Conservation (phyloP, 208 protist genomes). For the Porcisia deanei region DNA sequence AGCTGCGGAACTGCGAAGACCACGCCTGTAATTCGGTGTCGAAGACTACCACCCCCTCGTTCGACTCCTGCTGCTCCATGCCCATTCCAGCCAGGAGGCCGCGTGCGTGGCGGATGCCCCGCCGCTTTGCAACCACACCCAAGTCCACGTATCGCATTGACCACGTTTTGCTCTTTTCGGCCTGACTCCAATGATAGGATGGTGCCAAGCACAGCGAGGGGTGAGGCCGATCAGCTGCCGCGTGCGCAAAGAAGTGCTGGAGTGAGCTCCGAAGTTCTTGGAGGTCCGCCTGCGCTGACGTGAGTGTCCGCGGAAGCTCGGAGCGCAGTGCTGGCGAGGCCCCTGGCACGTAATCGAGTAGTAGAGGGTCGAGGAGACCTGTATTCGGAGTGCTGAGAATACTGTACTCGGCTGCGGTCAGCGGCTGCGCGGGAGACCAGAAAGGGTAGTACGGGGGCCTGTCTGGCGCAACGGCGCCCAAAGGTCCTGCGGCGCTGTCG, state of each 20-base stretch:
- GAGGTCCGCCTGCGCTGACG: neutral
- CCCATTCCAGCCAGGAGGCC: slow-evolving; percentile 40
- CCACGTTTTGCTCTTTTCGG: slow-evolving; percentile 65
- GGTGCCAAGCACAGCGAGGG: slow-evolving; percentile 66
- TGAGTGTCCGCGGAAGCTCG: slow-evolving; percentile 5
- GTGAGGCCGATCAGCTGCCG: slow-evolving; percentile 40
- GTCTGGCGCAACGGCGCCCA: neutral
- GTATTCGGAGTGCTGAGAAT: slow-evolving; percentile 55
- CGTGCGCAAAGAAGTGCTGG: slow-evolving; percentile 23
- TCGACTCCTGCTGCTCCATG: slow-evolving; percentile 16
- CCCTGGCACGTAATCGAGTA: slow-evolving; percentile 57
- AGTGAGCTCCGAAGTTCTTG: neutral
- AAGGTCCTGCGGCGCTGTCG: neutral
- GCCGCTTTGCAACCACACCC: slow-evolving; percentile 33
- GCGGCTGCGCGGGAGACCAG: slow-evolving; percentile 38
- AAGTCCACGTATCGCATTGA: slow-evolving; percentile 82
- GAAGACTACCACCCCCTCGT: slow-evolving; percentile 21
- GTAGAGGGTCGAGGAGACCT: slow-evolving; percentile 35
- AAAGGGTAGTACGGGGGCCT: slow-evolving; percentile 19
- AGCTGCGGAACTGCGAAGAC: slow-evolving; percentile 14
- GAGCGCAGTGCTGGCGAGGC: slow-evolving; percentile 24
- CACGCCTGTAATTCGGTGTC: slow-evolving; percentile 26
- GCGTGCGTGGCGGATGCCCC: slow-evolving; percentile 51
- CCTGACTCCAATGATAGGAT: slow-evolving; percentile 75
- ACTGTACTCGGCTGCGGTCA: slow-evolving; percentile 84